phyloP scores from a whole-genome alignment of 305 asterid genomes.

The Fraxinus paxiana region DNA sequence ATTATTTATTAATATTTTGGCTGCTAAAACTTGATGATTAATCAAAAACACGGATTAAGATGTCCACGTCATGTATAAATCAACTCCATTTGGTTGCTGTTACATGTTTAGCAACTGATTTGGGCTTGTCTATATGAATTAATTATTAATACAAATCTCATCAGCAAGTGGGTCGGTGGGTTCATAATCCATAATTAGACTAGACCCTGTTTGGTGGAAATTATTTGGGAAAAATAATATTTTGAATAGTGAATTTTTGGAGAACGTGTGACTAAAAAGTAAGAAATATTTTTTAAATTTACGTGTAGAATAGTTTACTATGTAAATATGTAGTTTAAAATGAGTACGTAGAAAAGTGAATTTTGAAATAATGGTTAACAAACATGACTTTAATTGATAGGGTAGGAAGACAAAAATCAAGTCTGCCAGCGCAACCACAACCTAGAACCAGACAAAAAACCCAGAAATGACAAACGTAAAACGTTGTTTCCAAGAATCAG shows the following conservation, averaged over 20 bases:
- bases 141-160: not conserved
- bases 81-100: not conserved
- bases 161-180: constrained; percentile 16
- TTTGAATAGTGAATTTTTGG: too few species aligned
- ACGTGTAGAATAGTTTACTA: too few species aligned
- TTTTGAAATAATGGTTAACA: too few species aligned
- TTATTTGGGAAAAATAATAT: too few species aligned
- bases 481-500: constrained; percentile 7
- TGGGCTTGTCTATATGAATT: not conserved
- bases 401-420: not conserved
- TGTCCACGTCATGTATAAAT: not conserved
- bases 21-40: not conserved
- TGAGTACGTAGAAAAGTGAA: too few species aligned
- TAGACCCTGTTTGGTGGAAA: too few species aligned
- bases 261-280: too few species aligned
- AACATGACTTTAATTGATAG: not conserved
- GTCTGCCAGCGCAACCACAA: not conserved
- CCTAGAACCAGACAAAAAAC: not conserved
- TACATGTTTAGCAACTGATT: not conserved
- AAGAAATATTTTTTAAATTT: too few species aligned
- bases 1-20: not conserved
- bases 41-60: constrained; percentile 3
- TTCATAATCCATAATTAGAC: not conserved
- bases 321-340: too few species aligned
- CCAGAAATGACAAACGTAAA: not conserved